Conservation (phyloP, 2,329 filamentous ascomycete species). For the Penicillium hesseltinei region DNA sequence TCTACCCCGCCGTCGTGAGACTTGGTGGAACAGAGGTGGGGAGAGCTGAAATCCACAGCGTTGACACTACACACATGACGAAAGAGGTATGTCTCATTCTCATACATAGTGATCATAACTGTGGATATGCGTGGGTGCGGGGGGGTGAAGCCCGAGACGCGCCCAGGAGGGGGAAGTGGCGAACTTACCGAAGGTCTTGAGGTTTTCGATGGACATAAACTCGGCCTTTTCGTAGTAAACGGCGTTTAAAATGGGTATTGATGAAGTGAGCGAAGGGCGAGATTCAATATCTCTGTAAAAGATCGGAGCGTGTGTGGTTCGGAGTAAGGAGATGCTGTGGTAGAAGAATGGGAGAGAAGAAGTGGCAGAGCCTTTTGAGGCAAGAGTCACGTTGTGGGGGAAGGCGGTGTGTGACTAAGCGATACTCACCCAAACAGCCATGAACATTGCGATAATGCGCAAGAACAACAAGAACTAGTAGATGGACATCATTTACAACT, state of each 20-base stretch:
- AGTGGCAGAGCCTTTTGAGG: slow-evolving; percentile 39
- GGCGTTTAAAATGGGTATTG: slow-evolving; percentile 42
- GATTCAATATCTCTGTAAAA: slow-evolving; percentile 34
- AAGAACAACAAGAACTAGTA: background rate
- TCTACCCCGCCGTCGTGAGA: slow-evolving; percentile 38
- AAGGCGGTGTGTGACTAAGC: slow-evolving; percentile 38
- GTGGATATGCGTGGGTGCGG: slow-evolving; percentile 9
- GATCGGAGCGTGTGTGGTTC: slow-evolving; percentile 23
- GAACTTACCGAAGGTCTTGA: slow-evolving; percentile 86
- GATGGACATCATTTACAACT: background rate
- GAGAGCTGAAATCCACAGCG: background rate
- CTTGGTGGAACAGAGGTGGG: slow-evolving; percentile 10
- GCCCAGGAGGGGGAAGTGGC: slow-evolving; percentile 29
- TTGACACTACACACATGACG: background rate
- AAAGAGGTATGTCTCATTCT: background rate
- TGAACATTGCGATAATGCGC: slow-evolving; percentile 1
- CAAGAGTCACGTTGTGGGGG: slow-evolving; percentile 30
- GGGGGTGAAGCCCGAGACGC: slow-evolving; percentile 6
- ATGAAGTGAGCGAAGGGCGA: slow-evolving; percentile 31
- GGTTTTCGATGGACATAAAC: slow-evolving; percentile 99
- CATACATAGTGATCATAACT: background rate
- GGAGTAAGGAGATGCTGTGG: slow-evolving; percentile 22
- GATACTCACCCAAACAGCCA: slow-evolving; percentile 1
- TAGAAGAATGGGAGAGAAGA: slow-evolving; percentile 30
- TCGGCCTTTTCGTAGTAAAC: slow-evolving; percentile 64